Evolutionary conservation across 768 basidiomycete species (phyloP).

Genomic region (Calvatia gigantea): DNA sequence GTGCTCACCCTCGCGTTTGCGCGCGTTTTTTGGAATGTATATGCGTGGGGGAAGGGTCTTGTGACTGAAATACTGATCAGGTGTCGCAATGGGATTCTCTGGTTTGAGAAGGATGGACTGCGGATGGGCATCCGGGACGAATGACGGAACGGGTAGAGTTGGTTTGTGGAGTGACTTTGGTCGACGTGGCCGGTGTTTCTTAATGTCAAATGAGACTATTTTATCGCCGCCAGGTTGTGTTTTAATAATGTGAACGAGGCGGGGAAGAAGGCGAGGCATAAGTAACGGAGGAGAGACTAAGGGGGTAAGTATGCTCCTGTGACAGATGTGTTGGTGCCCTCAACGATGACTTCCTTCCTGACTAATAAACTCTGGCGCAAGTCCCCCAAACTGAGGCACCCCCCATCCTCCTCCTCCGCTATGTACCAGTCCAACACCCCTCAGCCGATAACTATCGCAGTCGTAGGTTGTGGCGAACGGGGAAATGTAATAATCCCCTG

Average conservation of each 20-base stretch:
- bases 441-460: conserved; percentile 61
- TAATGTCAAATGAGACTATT: conserved; percentile 23
- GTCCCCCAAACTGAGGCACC: conserved; percentile 23
- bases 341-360: conserved; percentile 25
- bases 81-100: conserved; percentile 51
- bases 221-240: conserved; percentile 21
- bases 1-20: conserved; percentile 17
- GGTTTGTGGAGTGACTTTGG: conserved; percentile 34
- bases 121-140: conserved; percentile 39
- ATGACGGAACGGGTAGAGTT: conserved; percentile 34
- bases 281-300: too few relatives aligned
- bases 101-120: conserved; percentile 62
- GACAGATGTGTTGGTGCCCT: neutral
- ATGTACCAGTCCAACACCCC: conserved; percentile 10
- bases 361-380: conserved; percentile 35
- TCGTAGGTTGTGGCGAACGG: conserved; percentile 83
- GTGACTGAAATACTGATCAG: conserved; percentile 46
- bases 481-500: conserved; percentile 48
- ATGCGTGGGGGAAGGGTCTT: conserved; percentile 55
- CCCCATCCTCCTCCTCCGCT: conserved; percentile 8
- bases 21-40: conserved; percentile 25
- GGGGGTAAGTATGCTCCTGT: neutral
- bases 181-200: conserved; percentile 17
- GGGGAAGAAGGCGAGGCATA: conserved; percentile 76
- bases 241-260: conserved; percentile 45